phyloP scores from a whole-genome alignment of 352 stramenopile species.

The Thalassiosira livingstoniorum region DNA sequence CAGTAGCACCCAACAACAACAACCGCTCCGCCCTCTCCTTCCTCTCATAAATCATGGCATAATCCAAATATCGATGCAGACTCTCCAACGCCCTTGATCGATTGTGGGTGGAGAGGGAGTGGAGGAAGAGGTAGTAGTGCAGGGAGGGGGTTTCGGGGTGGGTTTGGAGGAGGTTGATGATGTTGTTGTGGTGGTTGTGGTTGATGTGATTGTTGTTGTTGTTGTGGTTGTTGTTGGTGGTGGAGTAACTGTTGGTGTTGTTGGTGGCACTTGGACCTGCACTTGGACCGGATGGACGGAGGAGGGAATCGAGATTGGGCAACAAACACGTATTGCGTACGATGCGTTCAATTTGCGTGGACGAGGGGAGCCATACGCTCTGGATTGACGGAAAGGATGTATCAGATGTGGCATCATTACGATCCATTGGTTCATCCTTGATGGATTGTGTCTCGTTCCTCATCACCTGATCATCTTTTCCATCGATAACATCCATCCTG shows the following conservation, averaged over 20 bases:
- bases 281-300: background rate
- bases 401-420: background rate
- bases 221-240: background rate
- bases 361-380: conserved; percentile 44
- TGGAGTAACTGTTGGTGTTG: background rate
- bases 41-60: conserved; percentile 84
- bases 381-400: background rate
- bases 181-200: conserved; percentile 1
- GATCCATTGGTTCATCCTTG: background rate
- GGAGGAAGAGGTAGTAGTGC: conserved; percentile 89
- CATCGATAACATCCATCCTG: background rate
- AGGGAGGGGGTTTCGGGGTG: conserved; percentile 75
- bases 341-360: conserved; percentile 63
- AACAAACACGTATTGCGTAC: conserved; percentile 57
- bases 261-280: background rate
- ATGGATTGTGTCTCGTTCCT: background rate
- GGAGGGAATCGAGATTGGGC: conserved; percentile 30
- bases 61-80: conserved; percentile 94
- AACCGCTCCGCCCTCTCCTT: conserved; percentile 42
- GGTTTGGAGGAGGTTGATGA: conserved; percentile 55
- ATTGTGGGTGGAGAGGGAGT: conserved; percentile 87
- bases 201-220: conserved; percentile 4
- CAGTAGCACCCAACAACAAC: conserved; percentile 22
- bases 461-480: background rate
- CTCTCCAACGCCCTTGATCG: conserved; percentile 89